Base-by-base conservation (phyloP, 2,329 filamentous ascomycete species). In the Pyricularia pennisetigena region DNA sequence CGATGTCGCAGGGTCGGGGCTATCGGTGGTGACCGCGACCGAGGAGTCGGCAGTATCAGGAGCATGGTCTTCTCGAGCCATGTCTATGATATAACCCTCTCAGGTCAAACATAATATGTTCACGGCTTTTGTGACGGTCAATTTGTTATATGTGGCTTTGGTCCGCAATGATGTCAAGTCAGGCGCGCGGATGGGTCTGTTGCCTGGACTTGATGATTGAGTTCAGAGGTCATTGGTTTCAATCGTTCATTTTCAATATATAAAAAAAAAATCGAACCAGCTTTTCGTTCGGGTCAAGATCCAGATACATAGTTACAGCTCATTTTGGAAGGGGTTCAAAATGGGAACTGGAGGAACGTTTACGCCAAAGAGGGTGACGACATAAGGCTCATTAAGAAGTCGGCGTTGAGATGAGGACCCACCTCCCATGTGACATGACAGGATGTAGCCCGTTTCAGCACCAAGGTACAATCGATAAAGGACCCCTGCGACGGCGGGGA, bases 81-180 rank as follows among this genome's bases (percentile, higher is more conserved):
- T 66, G 26, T 41, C 65, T 49, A 41, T 49, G 24, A 66, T 66
- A 28, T 66, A 62, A 28, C 26, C 59, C 59, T 62, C 28, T 62
- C 59, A 62, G 24, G 59, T 62, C 59, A 28, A 26, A 29, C 59
- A 62, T 62, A 62, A 62, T 62, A 62, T 26, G n/a, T 62, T 30
- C 24, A 20, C 26, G 29, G 59, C 12, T 12, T 16, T 62, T 29
- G 24, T 26, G 12, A 14, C 20, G 2, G 26, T 12, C 24, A 8
- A 23, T 30, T 62, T 28, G 59, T 20, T 23, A 24, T 23, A 24
- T 62, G 59, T 61, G 57, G n/a, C 57, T 26, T 24, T 62, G 24
- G 4, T 26, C 24, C 24, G 26, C 24, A 26, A 7, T 62, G 59
- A 54, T 5, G 41, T 54, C 41, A 54, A 20, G 41, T 54, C 41